A percentile compares a stretch with the other conserved stretches of the same genome.
These are phyloP conservation scores for Hypoxylon sp. DNA, from an alignment of 2,329 filamentous ascomycete species.

Conservation along the genomic window DNA sequence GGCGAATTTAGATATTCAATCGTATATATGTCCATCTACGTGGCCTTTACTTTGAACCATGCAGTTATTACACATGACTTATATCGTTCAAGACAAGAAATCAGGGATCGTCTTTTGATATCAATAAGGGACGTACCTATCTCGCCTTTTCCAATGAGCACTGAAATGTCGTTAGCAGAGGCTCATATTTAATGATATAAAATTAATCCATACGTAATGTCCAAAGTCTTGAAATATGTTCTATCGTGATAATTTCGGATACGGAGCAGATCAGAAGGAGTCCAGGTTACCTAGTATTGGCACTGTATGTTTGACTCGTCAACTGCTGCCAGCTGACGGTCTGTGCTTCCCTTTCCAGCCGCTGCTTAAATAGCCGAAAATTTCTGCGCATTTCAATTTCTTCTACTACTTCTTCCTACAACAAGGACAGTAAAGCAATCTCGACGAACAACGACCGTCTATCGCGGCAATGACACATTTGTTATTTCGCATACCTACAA, in stretches of 20 bases:
- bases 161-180: background rate
- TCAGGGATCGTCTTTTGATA: too few relatives aligned
- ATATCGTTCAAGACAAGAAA: too few relatives aligned
- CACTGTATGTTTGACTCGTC: background rate
- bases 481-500: background rate
- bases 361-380: slow-evolving; percentile 27
- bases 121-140: background rate
- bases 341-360: background rate
- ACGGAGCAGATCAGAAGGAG: background rate
- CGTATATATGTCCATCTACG: background rate
- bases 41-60: background rate
- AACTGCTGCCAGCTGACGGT: slow-evolving; percentile 13
- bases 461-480: background rate
- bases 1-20: background rate
- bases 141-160: background rate
- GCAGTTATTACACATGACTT: too few relatives aligned
- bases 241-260: slow-evolving; percentile 3
- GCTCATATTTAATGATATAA: background rate
- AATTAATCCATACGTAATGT: slow-evolving; percentile 5
- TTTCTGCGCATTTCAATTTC: slow-evolving; percentile 17
- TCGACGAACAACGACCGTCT: background rate
- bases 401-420: slow-evolving; percentile 11
- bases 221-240: background rate
- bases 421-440: background rate
- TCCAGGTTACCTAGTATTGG: background rate